Base-by-base conservation (phyloP, 208 protist species). In the Zelonia costaricensis region DNA sequence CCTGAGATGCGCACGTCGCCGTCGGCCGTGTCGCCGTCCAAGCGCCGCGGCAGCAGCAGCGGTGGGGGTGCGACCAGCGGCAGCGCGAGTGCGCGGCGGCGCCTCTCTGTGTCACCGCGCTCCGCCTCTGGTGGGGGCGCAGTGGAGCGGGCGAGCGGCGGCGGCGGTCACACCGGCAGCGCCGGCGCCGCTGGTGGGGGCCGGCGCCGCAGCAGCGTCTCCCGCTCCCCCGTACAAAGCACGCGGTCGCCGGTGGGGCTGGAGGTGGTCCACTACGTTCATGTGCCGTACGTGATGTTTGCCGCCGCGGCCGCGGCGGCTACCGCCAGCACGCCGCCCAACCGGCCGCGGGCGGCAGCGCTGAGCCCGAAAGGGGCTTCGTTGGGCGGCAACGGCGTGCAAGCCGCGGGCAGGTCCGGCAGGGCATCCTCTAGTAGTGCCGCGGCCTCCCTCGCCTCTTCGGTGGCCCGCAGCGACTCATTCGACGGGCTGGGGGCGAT, bases 221-320 rank as follows among this genome's bases (percentile, higher is more conserved):
- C 65, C n/a, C 65, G 40, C 42, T 53, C 43, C 16, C 51, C 46
- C 4, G 9, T 48, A 20, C 30, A 7, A 40, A 48, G 23, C 12
- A 30, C n/a, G 25, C 39, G 2, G 15, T 31, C 16, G 56, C 40
- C 57, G 22, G 38, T 28, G 13, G 69, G 54, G 45, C 39, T 82
- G 27, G 27, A 74, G 48, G 60, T 75, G n/a, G 62, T 77, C 18
- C 53, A 56, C 36, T 87, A 87, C 65, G 42, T 61, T 9, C 81
- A 87, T 33, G 59, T 87, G 18, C 81, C 81, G 22, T 64, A 84
- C 61, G 42, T 74, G n/a, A 58, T 87, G 36, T 71, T 88, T 20
- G 35, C 59, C 13, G 46, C 47, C 4, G 30, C 64, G 36, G 23
- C 54, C 27, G 18, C 60, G 16, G 51, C 12, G 13, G 12, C 42